Percentiles rank a stretch among this genome's conserved stretches.
These are phyloP conservation scores for Lepidopterella palustris DNA, from an alignment of 495 filamentous ascomycete genomes.

Conservation along the genomic window DNA sequence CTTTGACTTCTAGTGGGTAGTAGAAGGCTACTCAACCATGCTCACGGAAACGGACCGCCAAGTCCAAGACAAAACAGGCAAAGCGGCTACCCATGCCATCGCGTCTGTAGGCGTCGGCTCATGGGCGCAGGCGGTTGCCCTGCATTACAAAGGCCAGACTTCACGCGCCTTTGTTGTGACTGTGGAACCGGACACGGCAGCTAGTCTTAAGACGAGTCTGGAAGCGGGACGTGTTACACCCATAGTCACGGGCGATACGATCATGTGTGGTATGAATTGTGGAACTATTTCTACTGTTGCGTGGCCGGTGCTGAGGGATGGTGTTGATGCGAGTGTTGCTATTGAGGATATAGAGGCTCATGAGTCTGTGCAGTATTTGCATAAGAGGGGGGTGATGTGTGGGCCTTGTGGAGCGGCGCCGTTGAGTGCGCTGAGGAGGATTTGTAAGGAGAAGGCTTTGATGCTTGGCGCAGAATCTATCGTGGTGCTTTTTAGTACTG, in stretches of 20 bases:
- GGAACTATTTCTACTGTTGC: slow-evolving; percentile 57
- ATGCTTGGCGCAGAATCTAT: slow-evolving; percentile 43
- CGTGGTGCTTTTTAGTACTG: slow-evolving; percentile 45
- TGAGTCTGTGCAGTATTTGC: slow-evolving; percentile 45
- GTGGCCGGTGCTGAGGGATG: slow-evolving; percentile 50
- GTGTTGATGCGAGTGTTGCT: slow-evolving; percentile 53
- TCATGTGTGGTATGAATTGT: slow-evolving; percentile 65
- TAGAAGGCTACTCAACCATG: slow-evolving; percentile 67
- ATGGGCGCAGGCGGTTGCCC: slow-evolving; percentile 53
- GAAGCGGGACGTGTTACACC: slow-evolving; percentile 39
- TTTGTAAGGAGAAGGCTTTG: slow-evolving; percentile 33
- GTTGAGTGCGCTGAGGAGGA: slow-evolving; percentile 49
- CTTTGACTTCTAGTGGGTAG: slow-evolving; percentile 52
- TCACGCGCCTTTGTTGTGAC: slow-evolving; percentile 41
- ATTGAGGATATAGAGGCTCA: slow-evolving; percentile 54
- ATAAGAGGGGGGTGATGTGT: slow-evolving; percentile 40
- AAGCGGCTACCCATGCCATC: slow-evolving; percentile 41
- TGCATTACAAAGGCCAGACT: slow-evolving; percentile 48
- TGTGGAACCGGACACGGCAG: slow-evolving; percentile 59
- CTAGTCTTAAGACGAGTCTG: slow-evolving; percentile 51
- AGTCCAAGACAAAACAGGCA: slow-evolving; percentile 29
- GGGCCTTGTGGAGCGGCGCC: slow-evolving; percentile 62
- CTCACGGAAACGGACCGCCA: slow-evolving; percentile 56
- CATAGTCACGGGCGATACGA: slow-evolving; percentile 48
- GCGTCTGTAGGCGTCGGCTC: slow-evolving; percentile 61